Percentiles rank a stretch among this genome's conserved stretches.
Conservation (phyloP, 2,329 filamentous ascomycete genomes). For the Botrytis byssoidea region DNA sequence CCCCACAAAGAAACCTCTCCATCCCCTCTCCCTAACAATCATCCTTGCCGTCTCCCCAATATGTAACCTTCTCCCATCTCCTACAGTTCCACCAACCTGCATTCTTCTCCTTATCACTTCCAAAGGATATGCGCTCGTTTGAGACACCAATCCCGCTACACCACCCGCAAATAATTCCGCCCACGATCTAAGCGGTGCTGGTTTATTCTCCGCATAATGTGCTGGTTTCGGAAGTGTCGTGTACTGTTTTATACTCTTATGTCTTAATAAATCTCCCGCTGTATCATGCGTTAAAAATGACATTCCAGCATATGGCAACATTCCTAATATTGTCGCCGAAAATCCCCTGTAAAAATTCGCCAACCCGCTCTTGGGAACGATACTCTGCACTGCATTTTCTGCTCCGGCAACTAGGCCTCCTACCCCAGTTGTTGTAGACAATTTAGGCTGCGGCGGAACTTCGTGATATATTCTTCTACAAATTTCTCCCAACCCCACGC, state of each 20-base stretch:
- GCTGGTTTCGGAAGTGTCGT: slow-evolving; percentile 69
- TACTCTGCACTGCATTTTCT: slow-evolving; percentile 48
- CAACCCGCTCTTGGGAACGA: slow-evolving; percentile 65
- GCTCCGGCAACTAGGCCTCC: slow-evolving; percentile 43
- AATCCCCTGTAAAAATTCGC: slow-evolving; percentile 96
- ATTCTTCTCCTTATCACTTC: slow-evolving; percentile 90
- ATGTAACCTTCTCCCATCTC: slow-evolving; percentile 76
- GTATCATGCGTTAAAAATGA: slow-evolving; percentile 96
- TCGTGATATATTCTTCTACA: slow-evolving; percentile 87
- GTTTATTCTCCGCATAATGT: slow-evolving; percentile 56
- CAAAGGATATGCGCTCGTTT: slow-evolving; percentile 89
- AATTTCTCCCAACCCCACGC: slow-evolving; percentile 61
- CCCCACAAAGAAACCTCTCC: slow-evolving; percentile 85
- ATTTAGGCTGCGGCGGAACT: slow-evolving; percentile 45
- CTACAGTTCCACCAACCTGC: slow-evolving; percentile 94
- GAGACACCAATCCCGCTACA: slow-evolving; percentile 81
- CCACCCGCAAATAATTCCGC: slow-evolving; percentile 85
- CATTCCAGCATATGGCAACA: slow-evolving; percentile 94
- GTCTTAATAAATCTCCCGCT: slow-evolving; percentile 77
- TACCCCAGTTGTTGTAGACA: slow-evolving; percentile 43
- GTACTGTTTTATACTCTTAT: slow-evolving; percentile 63
- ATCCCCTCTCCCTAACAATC: slow-evolving; percentile 74
- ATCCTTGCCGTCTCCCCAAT: slow-evolving; percentile 75
- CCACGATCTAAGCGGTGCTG: slow-evolving; percentile 74
- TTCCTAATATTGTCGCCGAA: slow-evolving; percentile 82